These are phyloP conservation scores for Talaromyces stipitatus DNA, from an alignment of 495 filamentous ascomycete genomes.

Conservation along the genomic window DNA sequence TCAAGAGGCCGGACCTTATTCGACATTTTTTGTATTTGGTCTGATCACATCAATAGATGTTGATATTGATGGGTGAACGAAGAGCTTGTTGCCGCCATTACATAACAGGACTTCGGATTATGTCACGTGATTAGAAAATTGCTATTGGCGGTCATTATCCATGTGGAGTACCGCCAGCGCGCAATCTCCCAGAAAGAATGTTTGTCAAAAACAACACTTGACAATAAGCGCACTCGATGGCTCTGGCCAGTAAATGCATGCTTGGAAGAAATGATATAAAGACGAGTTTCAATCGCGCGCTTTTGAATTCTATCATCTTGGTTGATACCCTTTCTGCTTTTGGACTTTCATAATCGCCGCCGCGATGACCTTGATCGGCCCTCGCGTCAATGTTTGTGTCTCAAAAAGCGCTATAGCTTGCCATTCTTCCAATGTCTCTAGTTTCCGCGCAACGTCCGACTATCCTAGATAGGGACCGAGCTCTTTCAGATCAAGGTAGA, in stretches of 20 bases:
- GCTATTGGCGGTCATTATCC: neutral
- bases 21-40: constrained; percentile 19
- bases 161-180: neutral
- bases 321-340: constrained; percentile 7
- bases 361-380: constrained; percentile 39
- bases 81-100: neutral
- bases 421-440: constrained; percentile 53
- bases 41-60: neutral
- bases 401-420: constrained; percentile 45
- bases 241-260: neutral
- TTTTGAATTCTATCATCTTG: neutral
- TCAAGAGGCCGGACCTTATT: constrained; percentile 64
- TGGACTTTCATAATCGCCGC: constrained; percentile 18
- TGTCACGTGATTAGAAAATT: neutral
- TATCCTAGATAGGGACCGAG: constrained; percentile 40
- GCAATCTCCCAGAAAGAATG: neutral
- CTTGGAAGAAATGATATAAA: neutral
- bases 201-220: neutral
- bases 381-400: constrained; percentile 44
- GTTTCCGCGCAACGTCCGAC: constrained; percentile 41
- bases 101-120: neutral
- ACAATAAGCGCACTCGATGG: neutral
- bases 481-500: constrained; percentile 58
- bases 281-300: neutral
- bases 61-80: neutral